phyloP scores from a whole-genome alignment of 1,284 basidiomycete genomes.

The Xerocomus amazonicus region DNA sequence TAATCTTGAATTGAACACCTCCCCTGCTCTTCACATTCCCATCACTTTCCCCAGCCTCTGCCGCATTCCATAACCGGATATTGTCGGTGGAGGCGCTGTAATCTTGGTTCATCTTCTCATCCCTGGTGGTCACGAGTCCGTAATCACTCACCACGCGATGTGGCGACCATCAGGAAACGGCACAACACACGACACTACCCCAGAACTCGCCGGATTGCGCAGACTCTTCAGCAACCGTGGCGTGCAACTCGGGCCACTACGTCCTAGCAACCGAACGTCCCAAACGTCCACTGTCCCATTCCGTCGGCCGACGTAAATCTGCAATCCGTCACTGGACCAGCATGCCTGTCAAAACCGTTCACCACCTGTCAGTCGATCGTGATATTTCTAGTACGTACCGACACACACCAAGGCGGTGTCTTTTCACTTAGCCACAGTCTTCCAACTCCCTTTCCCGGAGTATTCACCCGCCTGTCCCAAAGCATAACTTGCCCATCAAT shows the following conservation, averaged over 20 bases:
- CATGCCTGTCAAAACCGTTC: conserved; percentile 60
- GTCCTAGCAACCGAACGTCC: conserved; percentile 78
- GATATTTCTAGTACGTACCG: conserved; percentile 46
- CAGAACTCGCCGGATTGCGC: conserved; percentile 84
- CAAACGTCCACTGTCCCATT: conserved; percentile 93
- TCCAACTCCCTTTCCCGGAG: conserved; percentile 69
- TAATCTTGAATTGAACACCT: conserved; percentile 88
- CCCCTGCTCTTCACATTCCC: conserved; percentile 53
- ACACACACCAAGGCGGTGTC: conserved; percentile 95
- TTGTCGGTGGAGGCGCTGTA: conserved; percentile 88
- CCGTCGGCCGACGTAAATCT: conserved; percentile 88
- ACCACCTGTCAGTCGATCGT: conserved; percentile 3
- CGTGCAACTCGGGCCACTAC: conserved; percentile 54
- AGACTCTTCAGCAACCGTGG: conserved; percentile 79
- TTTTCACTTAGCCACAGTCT: conserved; percentile 84
- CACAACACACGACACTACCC: conserved; percentile 87
- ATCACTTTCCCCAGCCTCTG: conserved; percentile 69
- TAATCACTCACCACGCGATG: conserved; percentile 71
- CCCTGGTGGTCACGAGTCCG: conserved; percentile 16
- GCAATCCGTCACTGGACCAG: conserved; percentile 86
- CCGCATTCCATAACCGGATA: conserved; percentile 90
- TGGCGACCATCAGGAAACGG: conserved; percentile 89
- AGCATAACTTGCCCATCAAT: conserved; percentile 92
- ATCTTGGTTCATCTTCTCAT: conserved; percentile 21
- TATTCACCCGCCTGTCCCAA: conserved; percentile 80